Conservation (phyloP, 2,329 filamentous ascomycete species). For the Fusarium cyanostomum region DNA sequence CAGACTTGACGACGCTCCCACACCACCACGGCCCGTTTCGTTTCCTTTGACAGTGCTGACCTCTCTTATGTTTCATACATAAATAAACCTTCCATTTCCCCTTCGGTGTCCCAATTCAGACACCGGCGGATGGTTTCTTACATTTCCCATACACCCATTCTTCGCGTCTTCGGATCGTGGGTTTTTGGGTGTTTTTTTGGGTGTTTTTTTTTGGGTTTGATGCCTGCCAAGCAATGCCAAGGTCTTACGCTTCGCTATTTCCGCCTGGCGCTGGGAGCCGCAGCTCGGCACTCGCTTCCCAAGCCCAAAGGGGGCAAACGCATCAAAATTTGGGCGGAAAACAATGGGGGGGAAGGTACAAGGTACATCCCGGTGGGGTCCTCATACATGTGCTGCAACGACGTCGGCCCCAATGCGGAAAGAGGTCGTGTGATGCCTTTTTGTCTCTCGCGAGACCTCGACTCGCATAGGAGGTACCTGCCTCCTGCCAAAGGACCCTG, state of each 20-base stretch:
- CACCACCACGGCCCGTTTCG: conserved; percentile 25
- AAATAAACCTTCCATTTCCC: conserved; percentile 3
- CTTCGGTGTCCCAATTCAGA: conserved; percentile 34
- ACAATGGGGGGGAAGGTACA: conserved; percentile 3
- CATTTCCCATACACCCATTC: background rate
- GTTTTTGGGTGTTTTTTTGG: background rate
- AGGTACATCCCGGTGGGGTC: conserved; percentile 1
- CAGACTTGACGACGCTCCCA: background rate
- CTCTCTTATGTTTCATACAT: conserved; percentile 2
- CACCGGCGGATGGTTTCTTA: conserved; percentile 16
- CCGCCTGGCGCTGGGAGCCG: conserved; percentile 34
- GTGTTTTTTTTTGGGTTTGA: background rate
- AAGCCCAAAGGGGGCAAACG: conserved; percentile 14
- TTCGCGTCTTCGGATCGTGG: conserved; percentile 5
- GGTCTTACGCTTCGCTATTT: conserved; percentile 19
- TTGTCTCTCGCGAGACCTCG: background rate
- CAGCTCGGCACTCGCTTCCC: conserved; percentile 21
- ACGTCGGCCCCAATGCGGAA: conserved; percentile 33
- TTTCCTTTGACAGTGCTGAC: conserved; percentile 1
- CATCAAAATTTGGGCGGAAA: conserved; percentile 22
- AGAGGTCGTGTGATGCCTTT: conserved; percentile 34
- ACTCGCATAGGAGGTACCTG: no score
- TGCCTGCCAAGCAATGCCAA: conserved; percentile 19
- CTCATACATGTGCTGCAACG: conserved; percentile 7
- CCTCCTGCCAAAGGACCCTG: conserved; percentile 11